A percentile compares a stretch with the other conserved stretches of the same genome.
Conservation (phyloP, 257 asterid species). For the Penstemon newberryi region DNA sequence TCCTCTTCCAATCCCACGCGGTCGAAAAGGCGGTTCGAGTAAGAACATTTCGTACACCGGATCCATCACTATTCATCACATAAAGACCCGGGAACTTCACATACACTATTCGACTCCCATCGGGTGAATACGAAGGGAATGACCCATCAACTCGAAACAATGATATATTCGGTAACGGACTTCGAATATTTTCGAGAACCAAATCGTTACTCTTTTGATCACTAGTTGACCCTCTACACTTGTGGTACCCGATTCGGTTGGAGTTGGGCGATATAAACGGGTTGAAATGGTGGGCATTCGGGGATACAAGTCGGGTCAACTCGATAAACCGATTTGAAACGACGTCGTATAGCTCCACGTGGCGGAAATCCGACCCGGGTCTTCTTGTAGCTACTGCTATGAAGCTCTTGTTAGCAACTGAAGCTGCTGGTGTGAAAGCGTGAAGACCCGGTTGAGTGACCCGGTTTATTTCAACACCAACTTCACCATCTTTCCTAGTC, state of each 20-base stretch:
- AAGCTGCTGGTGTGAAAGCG: slow-evolving; percentile 91
- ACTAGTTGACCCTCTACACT: slow-evolving; percentile 56
- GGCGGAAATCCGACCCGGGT: slow-evolving; percentile 62
- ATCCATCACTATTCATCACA: slow-evolving; percentile 76
- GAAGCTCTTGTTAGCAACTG: slow-evolving; percentile 46
- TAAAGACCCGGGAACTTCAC: slow-evolving; percentile 60
- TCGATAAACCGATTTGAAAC: slow-evolving; percentile 36
- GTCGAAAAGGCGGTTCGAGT: slow-evolving; percentile 57
- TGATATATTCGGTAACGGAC: slow-evolving; percentile 56
- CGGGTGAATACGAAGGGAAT: slow-evolving; percentile 79
- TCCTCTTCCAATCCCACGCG: slow-evolving; percentile 81
- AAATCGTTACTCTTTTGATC: slow-evolving; percentile 36
- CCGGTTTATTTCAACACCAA: slow-evolving; percentile 41
- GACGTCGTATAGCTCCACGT: slow-evolving; percentile 70
- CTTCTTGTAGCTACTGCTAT: slow-evolving; percentile 83
- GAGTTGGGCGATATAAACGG: slow-evolving; percentile 78
- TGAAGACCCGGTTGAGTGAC: slow-evolving; percentile 90
- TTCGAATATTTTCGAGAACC: slow-evolving; percentile 54
- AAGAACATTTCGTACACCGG: slow-evolving; percentile 52
- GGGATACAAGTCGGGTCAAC: slow-evolving; percentile 55
- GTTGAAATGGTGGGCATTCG: slow-evolving; percentile 66
- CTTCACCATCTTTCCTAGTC: slow-evolving; percentile 14
- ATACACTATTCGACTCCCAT: slow-evolving; percentile 66
- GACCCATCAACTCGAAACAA: slow-evolving; percentile 77
- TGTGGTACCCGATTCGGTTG: slow-evolving; percentile 63